Base-by-base conservation (phyloP, 352 stramenopile genomes). In the Phytophthora chlamydospora region DNA sequence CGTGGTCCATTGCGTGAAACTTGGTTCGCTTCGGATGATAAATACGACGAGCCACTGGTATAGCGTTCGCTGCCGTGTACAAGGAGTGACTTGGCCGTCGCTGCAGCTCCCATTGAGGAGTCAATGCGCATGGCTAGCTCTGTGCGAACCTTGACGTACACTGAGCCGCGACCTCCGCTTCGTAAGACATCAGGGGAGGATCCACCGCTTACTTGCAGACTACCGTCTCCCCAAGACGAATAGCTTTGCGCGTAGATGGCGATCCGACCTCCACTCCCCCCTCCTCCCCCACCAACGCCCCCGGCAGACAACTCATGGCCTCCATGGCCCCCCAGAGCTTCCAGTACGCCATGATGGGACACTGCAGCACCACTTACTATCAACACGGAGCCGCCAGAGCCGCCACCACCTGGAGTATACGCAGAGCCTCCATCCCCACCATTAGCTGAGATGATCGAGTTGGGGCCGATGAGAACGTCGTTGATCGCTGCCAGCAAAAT, bases 201-300 rank as follows among this genome's bases (percentile, higher is more conserved):
- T 0, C 84, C 83, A 38, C 88, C 88, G 62, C 94, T 87, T 2
- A 94, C 88, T 16, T 80, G 55, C 11, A 99, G 73, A 10, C 73
- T 69, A n/a, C 80, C 90, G 32, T 82, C 74, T 0, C 80, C 78
- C 56, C 91, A 97, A 11, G 98, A 80, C 0, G 89, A 87, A 33
- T 98, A 91, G 32, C 97, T 91, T 62, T 98, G 98, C 0, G 92
- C 72, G 35, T 92, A 97, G 6, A 98, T 80, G 3, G 98, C 82
- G 27, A 93, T 76, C n/a, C 80, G 56, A 2, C 78, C 80, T 0
- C 86, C 97, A 42, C 97, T 97, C 4, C 96, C 97, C 34, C 82
- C 89, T 13, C 96, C 97, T 24, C 95, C 96, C 51, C 57, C 46
- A 0, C 41, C 50, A 64, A 53, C 53, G 43, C 44, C 35, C 7